Percentiles rank a stretch among this genome's conserved stretches.
Evolutionary conservation across 257 asterid genomes (phyloP).

Genomic region (Prunella vulgaris): DNA sequence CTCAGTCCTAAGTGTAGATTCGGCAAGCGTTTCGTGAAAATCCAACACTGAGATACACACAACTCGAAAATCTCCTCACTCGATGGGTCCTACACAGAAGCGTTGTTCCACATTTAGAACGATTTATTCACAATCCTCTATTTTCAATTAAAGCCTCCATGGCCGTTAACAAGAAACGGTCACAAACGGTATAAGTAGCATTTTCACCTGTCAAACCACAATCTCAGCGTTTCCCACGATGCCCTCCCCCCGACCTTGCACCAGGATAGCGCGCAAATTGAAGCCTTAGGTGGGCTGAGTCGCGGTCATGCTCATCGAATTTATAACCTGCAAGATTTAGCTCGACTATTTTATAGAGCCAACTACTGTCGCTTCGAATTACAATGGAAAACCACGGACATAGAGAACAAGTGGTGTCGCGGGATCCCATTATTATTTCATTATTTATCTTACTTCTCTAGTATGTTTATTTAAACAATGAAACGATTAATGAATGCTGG

Average conservation of each 20-base stretch:
- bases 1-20: constrained; percentile 32
- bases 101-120: constrained; percentile 42
- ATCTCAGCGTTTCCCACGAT: constrained; percentile 44
- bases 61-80: constrained; percentile 25
- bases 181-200: constrained; percentile 35
- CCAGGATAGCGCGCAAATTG: constrained; percentile 66
- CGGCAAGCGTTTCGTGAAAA: constrained; percentile 22
- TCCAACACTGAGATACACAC: constrained; percentile 20
- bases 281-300: constrained; percentile 42
- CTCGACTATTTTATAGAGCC: constrained; percentile 36
- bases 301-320: constrained; percentile 58
- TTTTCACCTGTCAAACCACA: constrained; percentile 56
- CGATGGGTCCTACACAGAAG: constrained; percentile 55
- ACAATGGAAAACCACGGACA: constrained; percentile 11
- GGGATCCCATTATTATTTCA: constrained; percentile 4
- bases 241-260: constrained; percentile 59
- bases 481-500: not conserved
- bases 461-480: not conserved
- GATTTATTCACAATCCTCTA: constrained; percentile 15
- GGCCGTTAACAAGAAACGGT: constrained; percentile 28
- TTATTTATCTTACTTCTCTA: constrained; percentile 2
- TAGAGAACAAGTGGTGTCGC: not conserved
- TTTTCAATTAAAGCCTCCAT: constrained; percentile 24
- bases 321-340: constrained; percentile 67
- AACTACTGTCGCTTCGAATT: constrained; percentile 23